Conservation (phyloP, 2,329 filamentous ascomycete genomes). For the Colletotrichum sp. region DNA sequence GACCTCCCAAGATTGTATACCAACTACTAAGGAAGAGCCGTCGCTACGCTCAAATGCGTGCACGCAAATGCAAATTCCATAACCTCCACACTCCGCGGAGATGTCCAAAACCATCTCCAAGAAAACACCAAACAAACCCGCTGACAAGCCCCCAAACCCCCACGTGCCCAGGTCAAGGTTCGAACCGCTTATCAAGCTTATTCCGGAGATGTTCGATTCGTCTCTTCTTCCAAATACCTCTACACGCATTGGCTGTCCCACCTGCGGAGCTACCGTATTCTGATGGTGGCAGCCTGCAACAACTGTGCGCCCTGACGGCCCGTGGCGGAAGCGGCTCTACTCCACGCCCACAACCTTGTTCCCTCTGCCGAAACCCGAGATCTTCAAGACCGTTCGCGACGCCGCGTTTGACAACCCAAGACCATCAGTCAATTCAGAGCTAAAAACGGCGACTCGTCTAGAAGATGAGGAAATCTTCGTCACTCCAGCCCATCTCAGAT, state of each 20-base stretch:
- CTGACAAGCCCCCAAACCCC: not conserved
- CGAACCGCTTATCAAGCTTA: not conserved
- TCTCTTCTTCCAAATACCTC: not conserved
- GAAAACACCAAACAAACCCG: not conserved
- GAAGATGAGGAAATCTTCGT: slow-evolving; percentile 79
- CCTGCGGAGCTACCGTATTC: not conserved
- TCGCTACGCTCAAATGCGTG: not conserved
- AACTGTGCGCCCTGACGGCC: not conserved
- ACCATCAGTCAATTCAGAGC: not conserved
- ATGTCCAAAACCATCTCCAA: not conserved
- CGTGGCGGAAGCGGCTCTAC: not conserved
- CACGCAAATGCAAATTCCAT: not conserved
- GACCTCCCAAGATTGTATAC: too few relatives aligned
- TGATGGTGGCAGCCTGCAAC: not conserved
- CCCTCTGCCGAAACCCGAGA: slow-evolving; percentile 5
- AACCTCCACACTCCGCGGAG: not conserved
- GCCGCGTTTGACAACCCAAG: not conserved
- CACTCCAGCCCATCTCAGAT: slow-evolving; percentile 69
- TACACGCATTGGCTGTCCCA: not conserved
- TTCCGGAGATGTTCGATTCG: slow-evolving; percentile 11
- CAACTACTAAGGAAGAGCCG: too few relatives aligned
- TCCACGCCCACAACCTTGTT: not conserved
- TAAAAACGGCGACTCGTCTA: slow-evolving; percentile 38
- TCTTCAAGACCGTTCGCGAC: not conserved
- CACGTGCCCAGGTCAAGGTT: not conserved